Evolutionary conservation across 1,284 basidiomycete genomes (phyloP).

Genomic region (Papiliotrema laurentii): DNA sequence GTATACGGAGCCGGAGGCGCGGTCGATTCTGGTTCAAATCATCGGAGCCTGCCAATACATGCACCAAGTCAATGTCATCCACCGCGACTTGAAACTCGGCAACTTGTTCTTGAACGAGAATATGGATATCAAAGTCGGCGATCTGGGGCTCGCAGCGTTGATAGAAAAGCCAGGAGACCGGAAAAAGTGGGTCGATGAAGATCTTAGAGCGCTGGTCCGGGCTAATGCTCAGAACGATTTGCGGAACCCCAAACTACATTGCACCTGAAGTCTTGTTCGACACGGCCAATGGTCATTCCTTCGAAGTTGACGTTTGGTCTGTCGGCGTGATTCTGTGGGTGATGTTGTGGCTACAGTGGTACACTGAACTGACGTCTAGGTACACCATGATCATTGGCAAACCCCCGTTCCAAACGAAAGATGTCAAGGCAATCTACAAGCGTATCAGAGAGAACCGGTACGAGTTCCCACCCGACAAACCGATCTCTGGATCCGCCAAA

Average conservation of each 20-base stretch:
- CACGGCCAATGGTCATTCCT: conserved; percentile 91
- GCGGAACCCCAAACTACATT: conserved; percentile 98
- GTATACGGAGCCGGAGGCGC: conserved; percentile 87
- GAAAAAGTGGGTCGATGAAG: conserved; percentile 65
- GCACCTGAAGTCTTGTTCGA: conserved; percentile 97
- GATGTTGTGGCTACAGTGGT: too few species aligned
- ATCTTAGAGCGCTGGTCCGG: neutral
- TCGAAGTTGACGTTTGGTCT: conserved; percentile 98
- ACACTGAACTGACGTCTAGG: conserved; percentile 17
- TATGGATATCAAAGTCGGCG: conserved; percentile 96
- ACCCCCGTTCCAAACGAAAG: conserved; percentile 96
- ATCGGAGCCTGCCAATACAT: conserved; percentile 95
- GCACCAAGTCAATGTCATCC: conserved; percentile 91
- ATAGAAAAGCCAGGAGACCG: conserved; percentile 94
- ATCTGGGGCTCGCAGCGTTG: conserved; percentile 94
- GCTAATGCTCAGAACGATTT: conserved; percentile 64
- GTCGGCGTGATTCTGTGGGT: conserved; percentile 83
- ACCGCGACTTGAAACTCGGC: conserved; percentile 91
- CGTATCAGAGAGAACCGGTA: conserved; percentile 93
- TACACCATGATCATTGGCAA: conserved; percentile 92
- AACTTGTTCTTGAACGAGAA: conserved; percentile 88
- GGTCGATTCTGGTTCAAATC: conserved; percentile 89
- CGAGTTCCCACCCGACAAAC: conserved; percentile 76
- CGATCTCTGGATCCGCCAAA: conserved; percentile 66
- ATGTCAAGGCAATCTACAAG: conserved; percentile 93